A percentile compares a stretch with the other conserved stretches of the same genome.
Conservation (phyloP, 2,329 filamentous ascomycete genomes). For the Epichloe coenophiala region DNA sequence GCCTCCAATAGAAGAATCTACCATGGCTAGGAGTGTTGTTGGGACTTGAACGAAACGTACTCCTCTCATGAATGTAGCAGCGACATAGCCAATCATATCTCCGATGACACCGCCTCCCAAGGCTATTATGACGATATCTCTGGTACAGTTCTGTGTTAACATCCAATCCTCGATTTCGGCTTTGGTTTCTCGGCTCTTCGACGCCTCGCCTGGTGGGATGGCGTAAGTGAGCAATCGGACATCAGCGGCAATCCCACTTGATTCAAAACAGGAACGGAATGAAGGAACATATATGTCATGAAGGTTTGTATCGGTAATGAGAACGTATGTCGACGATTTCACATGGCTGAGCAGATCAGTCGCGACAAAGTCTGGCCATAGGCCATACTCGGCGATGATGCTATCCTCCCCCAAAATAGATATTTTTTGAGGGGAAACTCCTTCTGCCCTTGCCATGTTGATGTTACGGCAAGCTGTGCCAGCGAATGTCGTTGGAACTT, state of each 20-base stretch:
- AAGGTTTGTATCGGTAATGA: slow-evolving; percentile 94
- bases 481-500: background rate
- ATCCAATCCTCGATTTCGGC: slow-evolving; percentile 97
- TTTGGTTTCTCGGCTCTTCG: slow-evolving; percentile 87
- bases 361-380: slow-evolving; percentile 74
- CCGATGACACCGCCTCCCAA: slow-evolving; percentile 94
- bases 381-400: slow-evolving; percentile 82
- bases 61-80: slow-evolving; percentile 96
- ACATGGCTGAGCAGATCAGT: slow-evolving; percentile 68
- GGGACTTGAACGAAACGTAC: slow-evolving; percentile 94
- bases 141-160: slow-evolving; percentile 78
- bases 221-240: slow-evolving; percentile 71
- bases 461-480: background rate
- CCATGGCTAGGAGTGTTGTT: slow-evolving; percentile 90
- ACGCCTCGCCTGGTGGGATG: slow-evolving; percentile 83
- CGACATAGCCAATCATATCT: slow-evolving; percentile 95
- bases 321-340: slow-evolving; percentile 79
- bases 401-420: slow-evolving; percentile 77
- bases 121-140: slow-evolving; percentile 89
- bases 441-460: slow-evolving; percentile 14
- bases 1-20: slow-evolving; percentile 94
- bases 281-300: slow-evolving; percentile 64
- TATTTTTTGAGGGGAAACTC: slow-evolving; percentile 42
- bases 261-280: slow-evolving; percentile 41
- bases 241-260: slow-evolving; percentile 13